These are phyloP conservation scores for Rhizopogon sp. DNA, from an alignment of 768 basidiomycete genomes.

Conservation along the genomic window DNA sequence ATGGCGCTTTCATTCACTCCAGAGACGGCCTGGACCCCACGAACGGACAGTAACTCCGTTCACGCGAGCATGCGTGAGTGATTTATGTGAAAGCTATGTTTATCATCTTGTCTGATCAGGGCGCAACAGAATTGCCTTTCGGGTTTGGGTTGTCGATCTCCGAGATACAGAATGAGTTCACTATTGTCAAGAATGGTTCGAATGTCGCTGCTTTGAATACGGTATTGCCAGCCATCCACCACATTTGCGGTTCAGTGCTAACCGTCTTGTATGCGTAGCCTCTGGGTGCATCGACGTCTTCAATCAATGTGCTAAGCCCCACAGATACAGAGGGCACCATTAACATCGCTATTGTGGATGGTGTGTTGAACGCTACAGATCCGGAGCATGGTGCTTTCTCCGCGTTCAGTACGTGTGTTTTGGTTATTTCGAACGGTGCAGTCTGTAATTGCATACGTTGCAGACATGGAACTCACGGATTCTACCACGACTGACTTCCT, in stretches of 20 bases:
- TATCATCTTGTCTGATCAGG: neutral
- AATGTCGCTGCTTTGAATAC: constrained; percentile 57
- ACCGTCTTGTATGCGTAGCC: constrained; percentile 35
- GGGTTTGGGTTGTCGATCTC: constrained; percentile 58
- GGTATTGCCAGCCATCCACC: constrained; percentile 25
- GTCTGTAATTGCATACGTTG: neutral
- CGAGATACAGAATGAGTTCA: constrained; percentile 62
- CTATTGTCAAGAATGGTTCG: constrained; percentile 47
- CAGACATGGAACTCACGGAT: constrained; percentile 56
- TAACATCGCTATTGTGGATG: constrained; percentile 56
- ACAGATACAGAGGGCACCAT: constrained; percentile 58
- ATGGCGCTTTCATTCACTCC: constrained; percentile 53
- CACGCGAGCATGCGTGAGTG: constrained; percentile 50
- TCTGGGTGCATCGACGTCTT: constrained; percentile 57
- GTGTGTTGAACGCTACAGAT: constrained; percentile 44
- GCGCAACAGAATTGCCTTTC: constrained; percentile 57
- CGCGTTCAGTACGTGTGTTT: constrained; percentile 45
- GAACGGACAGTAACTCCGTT: constrained; percentile 53
- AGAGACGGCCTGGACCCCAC: constrained; percentile 51
- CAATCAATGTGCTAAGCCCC: constrained; percentile 45
- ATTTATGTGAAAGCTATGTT: neutral
- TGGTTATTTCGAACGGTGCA: neutral
- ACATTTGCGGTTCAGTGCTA: neutral
- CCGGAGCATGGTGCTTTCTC: constrained; percentile 48
- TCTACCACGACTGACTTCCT: constrained; percentile 43